phyloP scores from a whole-genome alignment of 177 flowering plant genomes.

The Vitis hybrid region DNA sequence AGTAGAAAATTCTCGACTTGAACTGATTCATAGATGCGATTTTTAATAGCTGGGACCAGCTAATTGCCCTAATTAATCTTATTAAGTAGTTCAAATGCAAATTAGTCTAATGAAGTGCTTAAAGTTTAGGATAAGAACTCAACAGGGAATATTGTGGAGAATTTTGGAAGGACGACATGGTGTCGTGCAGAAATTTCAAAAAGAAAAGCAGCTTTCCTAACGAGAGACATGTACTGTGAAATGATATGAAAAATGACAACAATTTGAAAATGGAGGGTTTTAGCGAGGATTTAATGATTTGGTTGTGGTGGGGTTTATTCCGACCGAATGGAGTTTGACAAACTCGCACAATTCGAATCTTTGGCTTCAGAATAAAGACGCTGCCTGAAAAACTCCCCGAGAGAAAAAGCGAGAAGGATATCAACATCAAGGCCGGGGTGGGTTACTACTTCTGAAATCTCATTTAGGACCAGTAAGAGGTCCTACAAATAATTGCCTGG shows the following conservation, averaged over 20 bases:
- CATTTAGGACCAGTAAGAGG: constrained; percentile 17
- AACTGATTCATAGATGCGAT: no score
- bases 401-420: constrained; percentile 5
- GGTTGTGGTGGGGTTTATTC: constrained; percentile 36
- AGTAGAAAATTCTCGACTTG: no score
- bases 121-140: no score
- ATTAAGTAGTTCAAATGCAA: no score
- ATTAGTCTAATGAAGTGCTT: no score
- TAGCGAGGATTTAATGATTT: constrained; percentile 2
- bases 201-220: no score
- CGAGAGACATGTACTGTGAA: no score
- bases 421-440: constrained; percentile 19
- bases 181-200: no score
- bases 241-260: not conserved
- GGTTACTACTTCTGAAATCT: constrained; percentile 2
- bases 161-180: no score
- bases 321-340: constrained; percentile 30
- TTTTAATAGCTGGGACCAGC: no score
- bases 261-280: not conserved
- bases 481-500: constrained; percentile 32
- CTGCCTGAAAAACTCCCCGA: not conserved
- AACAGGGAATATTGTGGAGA: no score
- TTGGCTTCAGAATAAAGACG: constrained; percentile 7
- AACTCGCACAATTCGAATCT: constrained; percentile 21
- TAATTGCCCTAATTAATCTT: no score